Conservation (phyloP, 352 stramenopile species). For the Pythium dissimile region DNA sequence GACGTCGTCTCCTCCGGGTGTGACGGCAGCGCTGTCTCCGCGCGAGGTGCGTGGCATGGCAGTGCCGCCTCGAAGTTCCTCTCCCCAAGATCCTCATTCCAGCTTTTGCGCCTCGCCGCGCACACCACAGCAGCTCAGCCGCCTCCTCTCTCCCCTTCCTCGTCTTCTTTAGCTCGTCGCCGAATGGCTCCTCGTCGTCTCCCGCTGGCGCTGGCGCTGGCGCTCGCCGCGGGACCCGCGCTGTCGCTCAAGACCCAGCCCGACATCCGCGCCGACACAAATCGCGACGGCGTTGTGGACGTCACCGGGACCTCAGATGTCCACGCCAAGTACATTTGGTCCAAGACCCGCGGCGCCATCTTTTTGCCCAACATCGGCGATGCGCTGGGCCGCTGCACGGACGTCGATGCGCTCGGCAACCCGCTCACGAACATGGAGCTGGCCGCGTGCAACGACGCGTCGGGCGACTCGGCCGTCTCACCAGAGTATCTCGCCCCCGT, state of each 20-base stretch:
- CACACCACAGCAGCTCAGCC: too few relatives aligned
- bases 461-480: slow-evolving; percentile 1
- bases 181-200: too few relatives aligned
- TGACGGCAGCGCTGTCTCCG: too few relatives aligned
- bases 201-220: background rate
- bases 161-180: too few relatives aligned
- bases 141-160: too few relatives aligned
- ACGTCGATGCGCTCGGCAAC: slow-evolving; percentile 8
- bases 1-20: too few relatives aligned
- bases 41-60: too few relatives aligned
- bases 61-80: too few relatives aligned
- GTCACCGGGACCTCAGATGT: slow-evolving; percentile 1
- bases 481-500: slow-evolving; percentile 14
- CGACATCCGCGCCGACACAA: slow-evolving; percentile 7
- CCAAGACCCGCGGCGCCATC: slow-evolving; percentile 1
- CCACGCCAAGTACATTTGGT: slow-evolving; percentile 2
- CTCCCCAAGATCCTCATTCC: too few relatives aligned
- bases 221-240: background rate
- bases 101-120: too few relatives aligned
- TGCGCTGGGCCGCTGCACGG: background rate
- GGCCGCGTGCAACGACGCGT: slow-evolving; percentile 9
- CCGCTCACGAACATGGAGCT: slow-evolving; percentile 9
- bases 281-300: slow-evolving; percentile 10
- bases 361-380: slow-evolving; percentile 18
- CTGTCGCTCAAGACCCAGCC: background rate